These are phyloP conservation scores for Globisporangium echinulatum DNA, from an alignment of 352 stramenopile genomes.

Conservation along the genomic window DNA sequence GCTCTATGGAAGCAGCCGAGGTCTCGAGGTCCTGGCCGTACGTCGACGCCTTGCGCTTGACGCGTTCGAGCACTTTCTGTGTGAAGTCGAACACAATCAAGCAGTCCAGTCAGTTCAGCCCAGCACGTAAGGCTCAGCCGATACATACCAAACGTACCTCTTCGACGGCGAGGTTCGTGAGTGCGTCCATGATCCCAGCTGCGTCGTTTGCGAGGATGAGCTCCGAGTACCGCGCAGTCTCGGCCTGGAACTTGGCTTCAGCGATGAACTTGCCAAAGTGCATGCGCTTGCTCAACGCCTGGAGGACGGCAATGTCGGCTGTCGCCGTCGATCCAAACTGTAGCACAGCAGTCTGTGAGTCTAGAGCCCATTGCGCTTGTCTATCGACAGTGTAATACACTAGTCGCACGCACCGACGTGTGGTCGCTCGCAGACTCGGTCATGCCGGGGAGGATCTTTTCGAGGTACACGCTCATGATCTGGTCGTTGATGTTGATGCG, in stretches of 20 bases:
- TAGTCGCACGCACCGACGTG: conserved; percentile 37
- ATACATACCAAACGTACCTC: conserved; percentile 30
- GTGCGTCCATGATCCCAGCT: conserved; percentile 92
- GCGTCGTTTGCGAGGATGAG: conserved; percentile 92
- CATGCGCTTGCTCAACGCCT: conserved; percentile 95
- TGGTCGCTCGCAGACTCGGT: conserved; percentile 85
- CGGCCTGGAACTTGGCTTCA: conserved; percentile 93
- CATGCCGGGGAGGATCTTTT: conserved; percentile 93
- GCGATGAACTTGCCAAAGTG: conserved; percentile 99
- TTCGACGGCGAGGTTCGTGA: conserved; percentile 94
- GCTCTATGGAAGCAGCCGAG: conserved; percentile 19
- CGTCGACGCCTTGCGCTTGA: conserved; percentile 94
- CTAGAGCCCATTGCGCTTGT: no score
- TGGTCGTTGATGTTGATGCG: conserved; percentile 97
- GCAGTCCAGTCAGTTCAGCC: neutral
- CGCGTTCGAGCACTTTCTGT: conserved; percentile 86
- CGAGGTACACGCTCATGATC: conserved; percentile 95
- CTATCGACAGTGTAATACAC: neutral
- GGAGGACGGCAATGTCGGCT: conserved; percentile 90
- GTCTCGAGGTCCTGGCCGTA: conserved; percentile 89
- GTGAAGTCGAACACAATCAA: neutral
- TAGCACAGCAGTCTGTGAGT: neutral
- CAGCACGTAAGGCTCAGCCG: neutral
- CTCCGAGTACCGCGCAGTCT: conserved; percentile 87
- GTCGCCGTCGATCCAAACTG: conserved; percentile 80